phyloP scores from a whole-genome alignment of 768 basidiomycete genomes.

The Rhodotorula taiwanensis region DNA sequence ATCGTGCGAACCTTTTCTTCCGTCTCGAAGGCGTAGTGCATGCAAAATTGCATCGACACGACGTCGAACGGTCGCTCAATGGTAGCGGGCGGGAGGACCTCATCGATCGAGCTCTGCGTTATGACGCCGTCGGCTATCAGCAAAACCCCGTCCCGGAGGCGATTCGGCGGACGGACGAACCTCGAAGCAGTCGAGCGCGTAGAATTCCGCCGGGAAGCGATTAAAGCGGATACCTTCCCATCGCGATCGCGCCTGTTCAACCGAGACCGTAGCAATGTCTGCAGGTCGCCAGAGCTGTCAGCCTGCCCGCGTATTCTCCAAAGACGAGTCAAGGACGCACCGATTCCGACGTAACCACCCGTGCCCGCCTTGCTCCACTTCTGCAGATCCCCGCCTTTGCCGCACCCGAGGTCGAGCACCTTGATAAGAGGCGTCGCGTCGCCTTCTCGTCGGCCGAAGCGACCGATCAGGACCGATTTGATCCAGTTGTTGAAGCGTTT shows the following conservation, averaged over 20 bases:
- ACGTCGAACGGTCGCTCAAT: slow-evolving; percentile 66
- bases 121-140: not conserved
- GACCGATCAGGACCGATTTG: slow-evolving; percentile 89
- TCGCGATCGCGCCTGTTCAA: slow-evolving; percentile 77
- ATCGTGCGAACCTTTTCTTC: slow-evolving; percentile 77
- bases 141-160: not conserved
- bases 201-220: slow-evolving; percentile 72
- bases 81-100: slow-evolving; percentile 52
- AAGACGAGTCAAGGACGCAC: slow-evolving; percentile 50
- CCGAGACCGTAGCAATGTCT: slow-evolving; percentile 76
- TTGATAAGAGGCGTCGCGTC: slow-evolving; percentile 39
- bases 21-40: slow-evolving; percentile 99
- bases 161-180: slow-evolving; percentile 41
- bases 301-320: not conserved
- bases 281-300: not conserved
- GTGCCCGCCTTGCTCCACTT: slow-evolving; percentile 90
- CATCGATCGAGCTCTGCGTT: slow-evolving; percentile 60
- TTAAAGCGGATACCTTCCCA: slow-evolving; percentile 52
- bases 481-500: slow-evolving; percentile 99
- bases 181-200: slow-evolving; percentile 79
- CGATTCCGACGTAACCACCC: slow-evolving; percentile 69
- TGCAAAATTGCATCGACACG: slow-evolving; percentile 98
- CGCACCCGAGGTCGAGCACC: slow-evolving; percentile 93
- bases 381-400: slow-evolving; percentile 94
- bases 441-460: slow-evolving; percentile 49